Base-by-base conservation (phyloP, 2,329 filamentous ascomycete species). In the Talaromyces atroroseus region DNA sequence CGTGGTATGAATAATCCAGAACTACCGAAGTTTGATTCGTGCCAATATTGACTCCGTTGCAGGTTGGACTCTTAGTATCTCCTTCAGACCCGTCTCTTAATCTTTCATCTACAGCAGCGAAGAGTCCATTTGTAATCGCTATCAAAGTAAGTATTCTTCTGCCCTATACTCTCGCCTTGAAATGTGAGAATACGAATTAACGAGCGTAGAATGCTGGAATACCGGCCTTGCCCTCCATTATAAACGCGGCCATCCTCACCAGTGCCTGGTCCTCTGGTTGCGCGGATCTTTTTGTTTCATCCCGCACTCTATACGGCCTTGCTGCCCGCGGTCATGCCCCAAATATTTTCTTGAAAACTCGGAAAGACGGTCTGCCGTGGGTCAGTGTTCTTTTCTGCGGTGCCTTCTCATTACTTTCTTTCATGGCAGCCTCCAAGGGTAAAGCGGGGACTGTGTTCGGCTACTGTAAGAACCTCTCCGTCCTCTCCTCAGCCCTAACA, bases 231-330 rank as follows among this genome's bases (percentile, higher is more conserved):
- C 81, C 84, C 5, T 76, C 82, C 62, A 85, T 92, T 66, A 85
- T 92, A 76, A 92, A 92, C 69, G 88, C 84, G 12, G 84, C 90
- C 8, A 82, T 92, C 11, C 78, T 92, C 18, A 89, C 88, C 0
- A 88, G 88, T 3, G 89, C 91, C 7, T 83, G 90, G 63, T 89
- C 87, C 0, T 88, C 89, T 7, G 89, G 87, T 59, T 90, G 88
- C 73, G 88, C 87, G 12, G 89, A 89, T 72, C 80, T 91, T 57
- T 90, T 88, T 73, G 87, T 85, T 34, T 84, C 83, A 59, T 86
- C 82, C 56, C 84, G 87, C 20, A 84, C 87, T 44, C 77, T 90
- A 34, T 78, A 89, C 61, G 83, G 82, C 12, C 78, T 89, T 10
- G 84, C 86, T 26, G 74, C 83, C 36, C 82, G 85, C 52, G 80